These are phyloP conservation scores for Kalmusia sp. DNA, from an alignment of 2,329 filamentous ascomycete genomes.

Conservation along the genomic window DNA sequence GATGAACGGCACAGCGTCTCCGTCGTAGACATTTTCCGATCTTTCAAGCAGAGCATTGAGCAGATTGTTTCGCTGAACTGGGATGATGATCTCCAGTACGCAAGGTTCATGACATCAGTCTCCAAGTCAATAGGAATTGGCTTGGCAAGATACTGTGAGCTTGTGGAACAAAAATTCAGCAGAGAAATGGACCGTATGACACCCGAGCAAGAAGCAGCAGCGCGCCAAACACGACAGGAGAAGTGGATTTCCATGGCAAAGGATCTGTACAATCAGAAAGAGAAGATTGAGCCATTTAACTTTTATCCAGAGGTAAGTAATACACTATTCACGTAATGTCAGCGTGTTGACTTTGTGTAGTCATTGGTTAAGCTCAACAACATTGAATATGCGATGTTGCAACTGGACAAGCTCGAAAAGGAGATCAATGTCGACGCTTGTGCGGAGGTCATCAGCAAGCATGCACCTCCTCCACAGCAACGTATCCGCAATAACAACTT, in stretches of 20 bases:
- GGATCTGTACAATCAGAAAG: conserved; percentile 89
- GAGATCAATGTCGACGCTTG: conserved; percentile 92
- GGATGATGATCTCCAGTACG: conserved; percentile 92
- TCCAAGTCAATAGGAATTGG: conserved; percentile 84
- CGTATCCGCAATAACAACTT: conserved; percentile 80
- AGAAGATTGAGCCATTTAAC: conserved; percentile 94
- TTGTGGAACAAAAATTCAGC: conserved; percentile 83
- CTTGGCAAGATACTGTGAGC: conserved; percentile 88
- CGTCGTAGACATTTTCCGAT: conserved; percentile 89
- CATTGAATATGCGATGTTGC: conserved; percentile 90
- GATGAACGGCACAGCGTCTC: conserved; percentile 91
- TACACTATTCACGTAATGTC: neutral
- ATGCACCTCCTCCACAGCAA: conserved; percentile 74
- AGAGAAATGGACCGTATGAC: conserved; percentile 93
- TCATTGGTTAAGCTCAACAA: conserved; percentile 98
- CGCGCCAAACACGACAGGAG: conserved; percentile 83
- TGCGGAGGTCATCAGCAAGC: conserved; percentile 78
- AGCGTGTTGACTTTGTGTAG: conserved; percentile 53
- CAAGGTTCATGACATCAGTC: conserved; percentile 94
- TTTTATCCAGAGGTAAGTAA: conserved; percentile 84
- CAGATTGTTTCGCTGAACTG: conserved; percentile 86
- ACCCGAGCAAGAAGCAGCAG: conserved; percentile 82
- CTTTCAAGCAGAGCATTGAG: conserved; percentile 91
- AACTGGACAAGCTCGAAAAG: conserved; percentile 88
- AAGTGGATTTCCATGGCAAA: conserved; percentile 93